A percentile compares a stretch with the other conserved stretches of the same genome.
Conservation (phyloP, 257 asterid genomes). For the Lycium ferocissimum region DNA sequence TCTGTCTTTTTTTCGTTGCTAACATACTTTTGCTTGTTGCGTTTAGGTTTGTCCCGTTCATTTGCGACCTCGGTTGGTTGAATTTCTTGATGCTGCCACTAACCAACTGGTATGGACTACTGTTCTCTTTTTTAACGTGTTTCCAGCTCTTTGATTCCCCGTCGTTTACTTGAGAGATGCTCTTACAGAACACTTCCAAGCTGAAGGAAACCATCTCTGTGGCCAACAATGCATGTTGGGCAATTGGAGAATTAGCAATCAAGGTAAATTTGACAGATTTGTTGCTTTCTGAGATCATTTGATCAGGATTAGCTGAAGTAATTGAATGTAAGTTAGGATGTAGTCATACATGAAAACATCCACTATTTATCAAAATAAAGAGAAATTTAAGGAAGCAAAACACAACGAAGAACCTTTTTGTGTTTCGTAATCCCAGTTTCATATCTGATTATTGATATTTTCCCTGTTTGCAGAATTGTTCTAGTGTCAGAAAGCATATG, state of each 20-base stretch:
- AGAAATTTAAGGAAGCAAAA: neutral
- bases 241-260: slow-evolving; percentile 94
- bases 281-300: neutral
- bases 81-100: slow-evolving; percentile 85
- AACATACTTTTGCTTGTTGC: slow-evolving; percentile 22
- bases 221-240: slow-evolving; percentile 99
- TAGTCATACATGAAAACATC: neutral
- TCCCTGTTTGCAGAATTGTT: neutral
- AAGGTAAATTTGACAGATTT: slow-evolving; percentile 54
- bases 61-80: slow-evolving; percentile 68
- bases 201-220: slow-evolving; percentile 91
- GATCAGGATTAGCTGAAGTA: slow-evolving; percentile 18
- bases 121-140: slow-evolving; percentile 30
- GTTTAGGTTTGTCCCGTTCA: slow-evolving; percentile 59
- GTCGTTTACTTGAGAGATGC: slow-evolving; percentile 29
- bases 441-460: slow-evolving; percentile 4
- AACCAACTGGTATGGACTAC: slow-evolving; percentile 82
- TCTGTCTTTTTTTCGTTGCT: slow-evolving; percentile 19
- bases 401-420: slow-evolving; percentile 12
- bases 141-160: slow-evolving; percentile 18
- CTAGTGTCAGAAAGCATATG: slow-evolving; percentile 1
- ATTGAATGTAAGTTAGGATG: neutral
- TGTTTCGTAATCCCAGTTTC: neutral
- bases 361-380: slow-evolving; percentile 7
- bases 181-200: slow-evolving; percentile 71